Evolutionary conservation across 495 filamentous ascomycete species (phyloP), one percentile per base, ranked within the genome.

Genomic region (Schizothecium vesticola): DNA sequence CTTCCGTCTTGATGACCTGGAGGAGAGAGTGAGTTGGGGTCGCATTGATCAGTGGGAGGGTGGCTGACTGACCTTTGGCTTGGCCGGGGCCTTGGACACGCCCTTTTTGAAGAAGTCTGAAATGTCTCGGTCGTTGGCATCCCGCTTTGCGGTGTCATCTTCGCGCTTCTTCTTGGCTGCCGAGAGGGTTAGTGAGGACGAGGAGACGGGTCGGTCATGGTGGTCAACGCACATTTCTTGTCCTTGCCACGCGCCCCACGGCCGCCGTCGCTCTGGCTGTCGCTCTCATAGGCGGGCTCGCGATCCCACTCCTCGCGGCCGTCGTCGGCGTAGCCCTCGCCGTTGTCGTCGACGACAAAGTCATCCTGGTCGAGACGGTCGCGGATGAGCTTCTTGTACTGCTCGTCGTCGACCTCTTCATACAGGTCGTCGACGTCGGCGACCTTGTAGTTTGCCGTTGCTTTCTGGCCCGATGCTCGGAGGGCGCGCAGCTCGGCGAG

Each of bases 231-330:
- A 77, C 83, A 79, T 59, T 82, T 80, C 71, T 75, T 74, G 64
- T 74, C 76, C 68, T 80, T 94, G 66, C 90, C 86, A 67, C 85
- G 84, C 21, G 66, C 64, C 13, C 84, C 78, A 16, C 88, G 22
- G 55, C 16, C 56, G 13, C 31, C 51, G 64, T 90, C 91, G 22
- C 87, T 88, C 24, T 92, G 90, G 72, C 90, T 92, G 71, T 91
- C 92, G 8, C 88, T 88, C 69, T 88, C 83, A 72, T 92, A 89
- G 56, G 74, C 79, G 22, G 80, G 85, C 70, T 91, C 87, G 66
- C 84, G 82, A 69, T 96, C 92, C 96, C 95, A 99, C 59, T 97
- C 95, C 76, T 99, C 95, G 61, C 95, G 91, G 66, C 95, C 95
- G 76, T 99, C 96, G 74, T 99, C 95, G 63, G 91, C 94, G 76